Evolutionary conservation across 768 basidiomycete species (phyloP), one percentile per base, ranked within the genome.

Genomic region (Dacryopinax spathularia): DNA sequence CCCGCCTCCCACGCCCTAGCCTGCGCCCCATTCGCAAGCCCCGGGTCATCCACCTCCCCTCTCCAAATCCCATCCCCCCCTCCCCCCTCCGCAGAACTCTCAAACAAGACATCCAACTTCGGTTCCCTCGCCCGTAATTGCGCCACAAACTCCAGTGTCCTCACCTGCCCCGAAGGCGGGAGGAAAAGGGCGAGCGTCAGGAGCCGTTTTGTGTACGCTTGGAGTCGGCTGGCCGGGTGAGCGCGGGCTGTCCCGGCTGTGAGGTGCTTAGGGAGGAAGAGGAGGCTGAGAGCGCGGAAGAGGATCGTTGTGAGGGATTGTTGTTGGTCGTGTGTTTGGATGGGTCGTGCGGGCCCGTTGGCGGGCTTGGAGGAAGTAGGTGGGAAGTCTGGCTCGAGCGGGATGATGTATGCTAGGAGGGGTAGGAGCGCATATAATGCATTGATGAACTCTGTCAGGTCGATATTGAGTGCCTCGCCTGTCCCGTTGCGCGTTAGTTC

Each of bases 381-480:
- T 20, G 76, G 69, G 43, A 78, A 76, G 63, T 92, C 89, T 66
- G 90, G 77, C 66, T 84, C 82, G 9, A 81, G 78, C 68, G 82
- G 76, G 64, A 89, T 74, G 62, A 56, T 29, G 29, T 27, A 29
- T 7, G 85, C 84, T 68, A 95, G 77, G 2, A 88, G 83, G 10
- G 87, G 79, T 67, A 99, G 83, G 67, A 93, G 80, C 22, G 83
- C 78, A 77, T 95, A 98, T 9, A 99, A 81, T 27, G 83, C 81
- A 61, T 85, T 81, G 72, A 91, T 81, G 72, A 98, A 97, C 69
- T 93, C 95, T 70, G 78, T 80, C 62, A 97, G 81, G 79, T 98
- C 96, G 71, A 99, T 90, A 70, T 92, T 93, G 68, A 99, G 80
- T n/a, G 95, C 91, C 77, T 99, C 96, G 64, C 93, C 92, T 95